Evolutionary conservation across 2,329 filamentous ascomycete genomes (phyloP).

Genomic region (Penicillium sp.): DNA sequence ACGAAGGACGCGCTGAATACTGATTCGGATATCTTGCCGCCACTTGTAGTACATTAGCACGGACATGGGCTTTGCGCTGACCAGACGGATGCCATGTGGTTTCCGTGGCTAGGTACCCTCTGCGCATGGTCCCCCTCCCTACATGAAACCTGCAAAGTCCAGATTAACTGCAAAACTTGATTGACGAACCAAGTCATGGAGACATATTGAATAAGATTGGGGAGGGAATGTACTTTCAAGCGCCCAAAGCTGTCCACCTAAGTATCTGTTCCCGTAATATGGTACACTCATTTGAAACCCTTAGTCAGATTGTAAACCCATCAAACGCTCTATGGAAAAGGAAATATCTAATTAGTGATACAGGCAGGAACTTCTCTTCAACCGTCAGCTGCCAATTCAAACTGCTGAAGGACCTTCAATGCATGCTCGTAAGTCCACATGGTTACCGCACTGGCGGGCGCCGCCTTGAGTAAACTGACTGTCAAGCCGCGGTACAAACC

Average conservation of each 20-base stretch:
- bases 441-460: constrained; percentile 85
- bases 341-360: not conserved
- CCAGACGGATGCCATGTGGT: not conserved
- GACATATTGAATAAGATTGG: not conserved
- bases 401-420: constrained; percentile 56
- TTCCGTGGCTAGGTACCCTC: too few species aligned
- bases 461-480: constrained; percentile 87
- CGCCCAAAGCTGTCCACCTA: not conserved
- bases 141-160: too few species aligned
- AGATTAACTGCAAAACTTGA: not conserved
- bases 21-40: not conserved
- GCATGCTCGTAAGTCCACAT: constrained; percentile 91
- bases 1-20: not conserved
- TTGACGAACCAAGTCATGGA: not conserved
- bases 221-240: not conserved
- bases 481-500: constrained; percentile 84
- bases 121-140: not conserved
- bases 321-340: constrained; percentile 3
- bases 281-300: not conserved
- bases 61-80: not conserved
- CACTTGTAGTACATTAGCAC: not conserved
- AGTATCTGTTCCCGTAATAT: not conserved
- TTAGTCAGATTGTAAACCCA: not conserved
- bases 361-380: not conserved
- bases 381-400: constrained; percentile 24